Base-by-base conservation (phyloP, 192 early-diverging fungal species). In the Coemansia sp. region DNA sequence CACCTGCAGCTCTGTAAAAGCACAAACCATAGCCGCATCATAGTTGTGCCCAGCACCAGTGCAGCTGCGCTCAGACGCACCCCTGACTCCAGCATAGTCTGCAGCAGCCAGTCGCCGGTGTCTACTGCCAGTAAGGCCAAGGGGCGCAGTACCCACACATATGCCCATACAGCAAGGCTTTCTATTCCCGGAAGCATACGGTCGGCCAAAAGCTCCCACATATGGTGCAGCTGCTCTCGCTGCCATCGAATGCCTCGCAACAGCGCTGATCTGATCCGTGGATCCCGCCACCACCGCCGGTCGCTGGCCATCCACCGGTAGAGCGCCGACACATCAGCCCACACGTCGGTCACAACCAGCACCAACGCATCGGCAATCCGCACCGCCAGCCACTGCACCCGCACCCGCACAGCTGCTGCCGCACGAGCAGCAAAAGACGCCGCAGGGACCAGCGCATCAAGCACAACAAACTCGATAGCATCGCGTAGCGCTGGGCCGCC, bases 211-310 rank as follows among this genome's bases (percentile, higher is more conserved):
- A 28, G 16, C 11, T 9, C 2, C 6, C 21, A 23, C 26, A 52
- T 35, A 2, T 19, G 33, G 28, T 19, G 46, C 21, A 64, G 20
- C 21, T 15, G 20, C 8, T n/a, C 28, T 12, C 55, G 16, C 9
- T 53, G 53, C 13, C 10, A 33, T 36, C 14, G 10, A 10, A 20
- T 4, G 7, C 21, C 12, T 13, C 11, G 46, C n/a, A n/a, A n/a
- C n/a, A n/a, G n/a, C n/a, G n/a, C n/a, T n/a, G n/a, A n/a, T n/a
- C 28, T 10, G 11, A 45, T 18, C 14, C 16, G 26, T 1, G 53
- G 62, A 23, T 65, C 44, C 18, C 59, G 51, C 63, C 69, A 72
- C 69, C 63, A 65, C 31, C 69, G 62, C 53, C 44, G 47, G 19
- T 10, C 16, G 19, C 23, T 28, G 49, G 44, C 45, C 13, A 15